Base-by-base conservation (phyloP, 106 monocot genomes). In the Dendrobium officinale region DNA sequence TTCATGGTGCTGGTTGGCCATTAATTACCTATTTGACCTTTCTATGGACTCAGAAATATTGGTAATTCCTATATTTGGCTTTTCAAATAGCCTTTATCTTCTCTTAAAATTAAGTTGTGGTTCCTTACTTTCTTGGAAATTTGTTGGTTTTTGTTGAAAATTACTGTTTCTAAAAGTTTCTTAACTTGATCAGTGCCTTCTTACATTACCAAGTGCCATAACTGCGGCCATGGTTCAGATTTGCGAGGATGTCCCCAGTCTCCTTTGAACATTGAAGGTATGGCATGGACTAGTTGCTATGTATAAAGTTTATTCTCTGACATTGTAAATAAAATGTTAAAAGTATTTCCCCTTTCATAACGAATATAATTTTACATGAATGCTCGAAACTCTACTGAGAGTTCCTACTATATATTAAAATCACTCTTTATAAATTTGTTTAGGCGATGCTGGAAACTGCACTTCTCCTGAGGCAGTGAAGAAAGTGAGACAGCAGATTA, bases 191-290 rank as follows among this genome's bases (percentile, higher is more conserved):
- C 87, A 98, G 98, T 98, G 88, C 98, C 98, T 40, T 92, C 95
- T 29, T 98, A 93, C 84, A 83, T 92, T 61, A 87, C 92, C 31
- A 85, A 91, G 27, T 98, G 98, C 77, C 88, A 92, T 78, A 98
- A 98, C 77, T 98, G 98, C 86, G 98, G 98, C 42, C 98, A 98
- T 86, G 92, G 98, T 29, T 95, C 85, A 66, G 98, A 98, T 87
- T 42, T 98, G 26, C 92, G 92, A 87, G 98, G 98, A 68, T 98
- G 98, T 45, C 98, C 98, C 45, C 98, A 98, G 64, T 82, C 91
- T 79, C 94, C 95, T 80, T 83, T 95, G 49, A 91, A 77, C 72
- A 92, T 98, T 77, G 87, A 95, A 92, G 98, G 98, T 98, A 90
- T 61, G 6, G 4, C 22, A 61, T 22, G 61, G 13, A 61, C 56